A percentile compares a stretch with the other conserved stretches of the same genome.
Evolutionary conservation across 75 land plant species (phyloP).

Genomic region (Selaginella tamariscina): DNA sequence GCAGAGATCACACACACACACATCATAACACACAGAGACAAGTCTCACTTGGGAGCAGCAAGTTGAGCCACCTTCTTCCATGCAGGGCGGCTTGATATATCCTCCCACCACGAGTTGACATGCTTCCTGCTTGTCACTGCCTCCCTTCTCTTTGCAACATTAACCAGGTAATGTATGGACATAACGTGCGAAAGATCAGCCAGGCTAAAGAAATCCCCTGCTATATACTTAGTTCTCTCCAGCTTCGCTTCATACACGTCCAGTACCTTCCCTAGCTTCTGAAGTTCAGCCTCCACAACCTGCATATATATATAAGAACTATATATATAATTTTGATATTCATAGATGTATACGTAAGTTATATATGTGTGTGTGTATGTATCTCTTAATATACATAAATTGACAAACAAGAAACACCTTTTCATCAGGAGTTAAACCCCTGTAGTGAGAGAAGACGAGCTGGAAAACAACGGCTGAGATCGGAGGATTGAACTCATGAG

Average conservation of each 20-base stretch:
- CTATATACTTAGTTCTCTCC: conserved; percentile 33
- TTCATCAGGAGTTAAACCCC: not conserved
- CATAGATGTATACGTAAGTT: too few species aligned
- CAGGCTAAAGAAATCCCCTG: conserved; percentile 33
- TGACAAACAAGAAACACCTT: too few species aligned
- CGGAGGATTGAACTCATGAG: conserved; percentile 36
- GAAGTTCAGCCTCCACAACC: conserved; percentile 20
- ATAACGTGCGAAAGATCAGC: conserved; percentile 50
- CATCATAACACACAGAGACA: too few species aligned
- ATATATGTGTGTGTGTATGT: too few species aligned
- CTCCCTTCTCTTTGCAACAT: conserved; percentile 7
- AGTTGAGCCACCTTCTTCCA: conserved; percentile 40
- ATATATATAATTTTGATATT: too few species aligned
- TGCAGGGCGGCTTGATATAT: conserved; percentile 34
- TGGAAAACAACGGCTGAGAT: conserved; percentile 27
- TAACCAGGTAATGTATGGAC: conserved; percentile 30
- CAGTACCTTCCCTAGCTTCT: conserved; percentile 35
- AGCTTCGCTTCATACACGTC: conserved; percentile 44
- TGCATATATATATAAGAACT: too few species aligned
- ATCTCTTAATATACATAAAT: too few species aligned
- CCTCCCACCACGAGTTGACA: conserved; percentile 39
- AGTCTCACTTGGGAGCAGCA: too few species aligned
- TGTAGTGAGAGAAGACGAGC: conserved; percentile 7
- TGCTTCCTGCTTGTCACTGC: conserved; percentile 25
- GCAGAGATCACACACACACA: too few species aligned